Evolutionary conservation across 139 green algal species (phyloP).

Genomic region (Haematococcus sp.): DNA sequence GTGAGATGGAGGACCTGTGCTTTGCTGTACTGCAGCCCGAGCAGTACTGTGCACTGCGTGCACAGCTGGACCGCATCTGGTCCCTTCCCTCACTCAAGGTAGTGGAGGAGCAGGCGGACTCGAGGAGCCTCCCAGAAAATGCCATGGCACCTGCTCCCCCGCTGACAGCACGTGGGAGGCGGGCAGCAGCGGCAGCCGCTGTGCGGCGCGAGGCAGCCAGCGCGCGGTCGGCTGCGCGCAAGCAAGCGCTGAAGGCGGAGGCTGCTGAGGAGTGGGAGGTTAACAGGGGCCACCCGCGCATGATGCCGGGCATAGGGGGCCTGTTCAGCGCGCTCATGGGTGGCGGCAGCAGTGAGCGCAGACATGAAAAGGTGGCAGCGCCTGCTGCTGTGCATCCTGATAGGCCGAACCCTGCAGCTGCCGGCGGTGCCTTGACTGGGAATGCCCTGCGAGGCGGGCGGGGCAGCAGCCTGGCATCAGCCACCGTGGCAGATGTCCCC

Average conservation of each 20-base stretch:
- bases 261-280: not conserved
- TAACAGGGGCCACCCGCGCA: too few species aligned
- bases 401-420: not conserved
- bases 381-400: too few species aligned
- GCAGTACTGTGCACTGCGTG: slow-evolving; percentile 56
- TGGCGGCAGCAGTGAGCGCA: too few species aligned
- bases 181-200: slow-evolving; percentile 9
- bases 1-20: slow-evolving; percentile 96
- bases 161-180: slow-evolving; percentile 5
- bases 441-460: too few species aligned
- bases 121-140: slow-evolving; percentile 12
- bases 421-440: too few species aligned
- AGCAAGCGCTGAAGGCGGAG: not conserved
- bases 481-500: too few species aligned
- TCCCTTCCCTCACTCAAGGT: slow-evolving; percentile 21
- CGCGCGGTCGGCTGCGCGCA: not conserved
- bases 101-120: slow-evolving; percentile 22
- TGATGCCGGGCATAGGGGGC: too few species aligned
- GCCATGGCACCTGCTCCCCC: slow-evolving; percentile 10
- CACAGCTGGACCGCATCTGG: slow-evolving; percentile 39
- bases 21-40: slow-evolving; percentile 85
- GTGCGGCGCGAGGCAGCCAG: not conserved
- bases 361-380: too few species aligned
- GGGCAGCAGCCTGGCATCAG: too few species aligned
- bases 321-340: too few species aligned